A percentile compares a stretch with the other conserved stretches of the same genome.
Evolutionary conservation across 2,329 filamentous ascomycete species (phyloP).

Genomic region (Aspergillus sp.): DNA sequence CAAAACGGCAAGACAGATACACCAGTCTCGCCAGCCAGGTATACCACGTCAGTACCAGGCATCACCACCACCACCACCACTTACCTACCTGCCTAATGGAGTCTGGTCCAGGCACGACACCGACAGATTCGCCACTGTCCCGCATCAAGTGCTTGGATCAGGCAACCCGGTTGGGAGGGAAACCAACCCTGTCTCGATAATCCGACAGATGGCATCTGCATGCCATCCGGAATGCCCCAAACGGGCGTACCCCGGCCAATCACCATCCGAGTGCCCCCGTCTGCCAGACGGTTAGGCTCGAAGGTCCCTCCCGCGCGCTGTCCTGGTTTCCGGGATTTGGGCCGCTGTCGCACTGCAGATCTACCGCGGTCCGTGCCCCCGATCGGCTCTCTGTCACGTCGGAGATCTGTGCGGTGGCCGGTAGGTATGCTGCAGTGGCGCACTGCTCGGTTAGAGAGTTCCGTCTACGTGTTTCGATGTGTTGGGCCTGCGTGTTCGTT

Average conservation of each 20-base stretch:
- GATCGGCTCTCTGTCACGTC: neutral
- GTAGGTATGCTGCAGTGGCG: neutral
- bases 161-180: too few species aligned
- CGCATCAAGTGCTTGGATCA: too few species aligned
- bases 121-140: too few species aligned
- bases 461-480: neutral
- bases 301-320: neutral
- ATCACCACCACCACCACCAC: too few species aligned
- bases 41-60: too few species aligned
- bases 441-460: neutral
- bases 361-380: neutral
- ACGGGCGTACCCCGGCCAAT: neutral
- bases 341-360: neutral
- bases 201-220: too few species aligned
- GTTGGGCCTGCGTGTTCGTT: too few species aligned
- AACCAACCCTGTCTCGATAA: too few species aligned
- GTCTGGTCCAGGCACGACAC: too few species aligned
- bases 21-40: too few species aligned
- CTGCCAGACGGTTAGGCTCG: neutral
- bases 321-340: conserved; percentile 1
- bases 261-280: neutral
- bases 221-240: too few species aligned
- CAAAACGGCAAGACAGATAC: neutral
- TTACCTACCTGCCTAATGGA: too few species aligned
- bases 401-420: neutral